Conservation (phyloP, 495 filamentous ascomycete genomes). For the Talaromyces adpressus region DNA sequence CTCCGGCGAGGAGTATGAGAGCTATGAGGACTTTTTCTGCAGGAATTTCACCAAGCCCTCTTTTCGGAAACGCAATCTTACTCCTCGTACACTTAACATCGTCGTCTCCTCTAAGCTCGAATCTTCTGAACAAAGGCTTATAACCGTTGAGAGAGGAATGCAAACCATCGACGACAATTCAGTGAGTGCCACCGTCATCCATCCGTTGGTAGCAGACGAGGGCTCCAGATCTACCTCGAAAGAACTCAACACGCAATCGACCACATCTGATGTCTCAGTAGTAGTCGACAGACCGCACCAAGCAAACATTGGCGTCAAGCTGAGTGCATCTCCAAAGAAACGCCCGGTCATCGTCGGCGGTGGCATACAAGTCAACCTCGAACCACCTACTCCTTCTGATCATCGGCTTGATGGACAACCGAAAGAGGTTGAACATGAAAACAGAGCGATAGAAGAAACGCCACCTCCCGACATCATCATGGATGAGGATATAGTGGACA, state of each 20-base stretch:
- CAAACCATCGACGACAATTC: background rate
- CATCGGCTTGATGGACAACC: background rate
- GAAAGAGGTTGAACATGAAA: background rate
- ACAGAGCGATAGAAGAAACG: background rate
- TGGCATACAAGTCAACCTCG: background rate
- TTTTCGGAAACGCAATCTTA: conserved; percentile 32
- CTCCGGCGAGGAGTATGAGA: conserved; percentile 13
- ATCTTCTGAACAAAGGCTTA: background rate
- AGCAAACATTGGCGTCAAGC: background rate
- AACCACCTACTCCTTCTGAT: background rate
- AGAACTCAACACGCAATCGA: background rate
- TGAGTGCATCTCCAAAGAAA: background rate
- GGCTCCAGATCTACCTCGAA: background rate
- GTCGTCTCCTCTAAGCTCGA: conserved; percentile 19
- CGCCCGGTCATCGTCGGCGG: background rate
- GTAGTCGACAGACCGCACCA: background rate
- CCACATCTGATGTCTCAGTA: background rate
- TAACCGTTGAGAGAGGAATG: background rate
- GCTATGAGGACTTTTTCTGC: conserved; percentile 31
- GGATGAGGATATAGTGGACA: background rate
- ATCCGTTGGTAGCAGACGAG: background rate
- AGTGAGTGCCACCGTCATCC: background rate
- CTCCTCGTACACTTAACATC: conserved; percentile 19
- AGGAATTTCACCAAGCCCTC: conserved; percentile 19
- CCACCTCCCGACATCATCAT: background rate